These are phyloP conservation scores for Podaxis sp. DNA, from an alignment of 768 basidiomycete genomes.

Conservation along the genomic window DNA sequence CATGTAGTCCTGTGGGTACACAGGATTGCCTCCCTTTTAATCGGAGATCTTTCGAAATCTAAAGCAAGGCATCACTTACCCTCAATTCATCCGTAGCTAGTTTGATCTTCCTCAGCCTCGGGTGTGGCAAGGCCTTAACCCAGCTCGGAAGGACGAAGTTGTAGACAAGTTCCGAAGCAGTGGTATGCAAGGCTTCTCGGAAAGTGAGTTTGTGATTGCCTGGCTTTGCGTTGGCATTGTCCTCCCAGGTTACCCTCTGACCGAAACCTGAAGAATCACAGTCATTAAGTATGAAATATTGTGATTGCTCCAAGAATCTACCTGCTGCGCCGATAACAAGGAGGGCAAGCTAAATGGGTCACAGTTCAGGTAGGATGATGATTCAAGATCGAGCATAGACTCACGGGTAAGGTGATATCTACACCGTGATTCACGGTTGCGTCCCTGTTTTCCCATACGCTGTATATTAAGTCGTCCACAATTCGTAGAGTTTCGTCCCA, in stretches of 20 bases:
- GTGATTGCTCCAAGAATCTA: slow-evolving; percentile 17
- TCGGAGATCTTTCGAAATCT: background rate
- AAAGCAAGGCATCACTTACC: slow-evolving; percentile 25
- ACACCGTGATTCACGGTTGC: slow-evolving; percentile 41
- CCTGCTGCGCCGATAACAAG: slow-evolving; percentile 56
- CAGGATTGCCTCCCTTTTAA: background rate
- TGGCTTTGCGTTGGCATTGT: slow-evolving; percentile 31
- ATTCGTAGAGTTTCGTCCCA: slow-evolving; percentile 46
- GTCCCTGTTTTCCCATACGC: slow-evolving; percentile 45
- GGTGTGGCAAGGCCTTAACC: slow-evolving; percentile 33
- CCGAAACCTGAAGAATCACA: slow-evolving; percentile 44
- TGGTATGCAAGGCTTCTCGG: slow-evolving; percentile 45
- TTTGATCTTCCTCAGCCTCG: slow-evolving; percentile 21
- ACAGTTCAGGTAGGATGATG: slow-evolving; percentile 12
- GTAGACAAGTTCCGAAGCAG: slow-evolving; percentile 34
- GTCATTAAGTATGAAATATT: background rate
- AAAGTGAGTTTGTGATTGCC: slow-evolving; percentile 46
- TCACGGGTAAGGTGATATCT: slow-evolving; percentile 53
- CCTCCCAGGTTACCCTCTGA: slow-evolving; percentile 45
- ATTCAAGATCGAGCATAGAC: slow-evolving; percentile 9
- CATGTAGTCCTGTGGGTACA: slow-evolving; percentile 34
- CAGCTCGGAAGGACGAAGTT: slow-evolving; percentile 39
- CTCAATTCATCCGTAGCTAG: slow-evolving; percentile 43
- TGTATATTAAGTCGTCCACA: slow-evolving; percentile 40
- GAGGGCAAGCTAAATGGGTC: slow-evolving; percentile 43